Base-by-base conservation (phyloP, 306 rosid genomes). In the Corylus heterophylla region DNA sequence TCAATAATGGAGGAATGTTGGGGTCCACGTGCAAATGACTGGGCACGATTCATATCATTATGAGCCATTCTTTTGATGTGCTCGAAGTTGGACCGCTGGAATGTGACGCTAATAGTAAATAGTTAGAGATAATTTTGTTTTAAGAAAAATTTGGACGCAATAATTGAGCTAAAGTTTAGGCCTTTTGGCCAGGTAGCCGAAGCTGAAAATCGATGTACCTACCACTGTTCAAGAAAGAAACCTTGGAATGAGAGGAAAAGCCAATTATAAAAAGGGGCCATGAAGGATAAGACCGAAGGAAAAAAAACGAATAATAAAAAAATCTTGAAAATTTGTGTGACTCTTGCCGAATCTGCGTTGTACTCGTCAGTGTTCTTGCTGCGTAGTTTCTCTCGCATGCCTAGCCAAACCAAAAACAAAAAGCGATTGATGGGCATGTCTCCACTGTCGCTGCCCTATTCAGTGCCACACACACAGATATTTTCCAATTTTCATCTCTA, bases 391-490 rank as follows among this genome's bases (percentile, higher is more conserved):
- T 10, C 16, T 72, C 29, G 20, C 50, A 16, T 54, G n/a, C 47
- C 6, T 27, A 42, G 39, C 13, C 35, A 29, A 29, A 2, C 31
- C 31, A 29, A 31, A 64, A 16, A 2, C 52, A 4, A 27, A 55
- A 63, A 71, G 76, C 82, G 75, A 85, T 71, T 79, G 85, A 80
- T 75, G 82, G 59, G 87, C 52, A 31, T 71, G 20, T 61, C 52
- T 77, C 78, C 9, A 1, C 48, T 12, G 17, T 68, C 70, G 61
- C 48, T 42, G 67, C 69, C 56, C 56, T 59, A 54, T 56, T 79
- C 69, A 20, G 7, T 61, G 50, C 77, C 82, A 78, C 82, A 80
- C 61, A 51, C 63, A 68, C 71, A 47, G 85, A 85, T 89, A 83
- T 87, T 83, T 88, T 50, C 54, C 1, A 3, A 17, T 74, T 74